phyloP scores from a whole-genome alignment of 2,329 filamentous ascomycete species.

The Clonostachys rosea region DNA sequence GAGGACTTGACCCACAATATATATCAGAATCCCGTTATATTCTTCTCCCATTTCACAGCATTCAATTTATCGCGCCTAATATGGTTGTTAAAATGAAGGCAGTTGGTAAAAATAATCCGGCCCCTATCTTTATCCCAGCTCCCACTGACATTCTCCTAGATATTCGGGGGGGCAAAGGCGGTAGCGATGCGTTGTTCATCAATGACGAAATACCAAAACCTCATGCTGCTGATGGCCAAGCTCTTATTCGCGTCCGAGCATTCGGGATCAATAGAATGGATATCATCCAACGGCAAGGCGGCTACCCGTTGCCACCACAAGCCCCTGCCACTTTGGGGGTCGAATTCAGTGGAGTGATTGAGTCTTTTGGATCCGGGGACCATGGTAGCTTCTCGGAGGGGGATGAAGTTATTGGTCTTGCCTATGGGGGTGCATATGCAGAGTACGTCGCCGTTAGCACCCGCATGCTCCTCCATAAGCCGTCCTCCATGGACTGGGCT shows the following conservation, averaged over 20 bases:
- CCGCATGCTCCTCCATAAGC: slow-evolving; percentile 81
- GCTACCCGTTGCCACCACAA: slow-evolving; percentile 68
- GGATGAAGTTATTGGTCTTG: slow-evolving; percentile 83
- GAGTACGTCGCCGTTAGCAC: slow-evolving; percentile 75
- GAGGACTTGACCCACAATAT: too few relatives aligned
- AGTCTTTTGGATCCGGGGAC: slow-evolving; percentile 45
- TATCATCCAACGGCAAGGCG: slow-evolving; percentile 68
- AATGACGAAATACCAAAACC: slow-evolving; percentile 49
- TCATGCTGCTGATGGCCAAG: slow-evolving; percentile 52
- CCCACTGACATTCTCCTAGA: slow-evolving; percentile 26
- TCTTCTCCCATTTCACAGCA: too few relatives aligned
- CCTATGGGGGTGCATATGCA: slow-evolving; percentile 87
- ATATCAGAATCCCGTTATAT: too few relatives aligned
- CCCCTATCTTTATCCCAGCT: too few relatives aligned
- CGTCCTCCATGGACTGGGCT: slow-evolving; percentile 54
- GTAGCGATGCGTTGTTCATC: slow-evolving; percentile 52
- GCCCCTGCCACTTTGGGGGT: slow-evolving; percentile 69
- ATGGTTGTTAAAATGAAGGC: too few relatives aligned
- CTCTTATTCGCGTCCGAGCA: slow-evolving; percentile 73
- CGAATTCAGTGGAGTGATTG: slow-evolving; percentile 70
- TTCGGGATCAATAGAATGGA: slow-evolving; percentile 90
- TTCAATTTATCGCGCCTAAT: too few relatives aligned
- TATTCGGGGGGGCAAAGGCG: slow-evolving; percentile 52
- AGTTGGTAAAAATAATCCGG: too few relatives aligned
- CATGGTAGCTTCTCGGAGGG: slow-evolving; percentile 53